Evolutionary conservation across 2,329 filamentous ascomycete species (phyloP), one percentile per base, ranked within the genome.

Genomic region (Ophiognomonia clavigignenti-juglandacearum): DNA sequence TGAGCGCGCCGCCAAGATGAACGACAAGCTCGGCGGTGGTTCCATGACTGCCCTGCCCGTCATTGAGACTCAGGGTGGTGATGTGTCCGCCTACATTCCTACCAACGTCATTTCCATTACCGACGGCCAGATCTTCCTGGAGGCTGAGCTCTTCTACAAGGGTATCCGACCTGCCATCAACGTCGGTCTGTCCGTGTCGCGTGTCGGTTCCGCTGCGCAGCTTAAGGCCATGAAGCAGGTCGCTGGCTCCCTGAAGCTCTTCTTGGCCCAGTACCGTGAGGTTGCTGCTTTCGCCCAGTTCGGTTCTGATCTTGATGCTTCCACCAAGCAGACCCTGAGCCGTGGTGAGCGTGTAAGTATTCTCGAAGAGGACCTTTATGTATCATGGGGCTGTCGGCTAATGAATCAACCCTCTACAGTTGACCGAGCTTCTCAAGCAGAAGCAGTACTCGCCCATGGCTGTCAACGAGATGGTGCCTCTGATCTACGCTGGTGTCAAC

Each of bases 151-250:
- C 58, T 98, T 97, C 87, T 97, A 96, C 89, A 98, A 98, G 88
- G 93, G 93, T 95, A 78, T 98, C 75, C 92, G 93, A 69, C 93
- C 93, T 64, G 93, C 93, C 78, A 98, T 98, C 75, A 98, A 98
- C 84, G 93, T 98, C 87, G 93, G 93, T 93, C 88, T 98, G 63
- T 98, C 93, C 65, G 93, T 98, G 64, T 98, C 93, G 62, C 93
- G 93, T 88, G 93, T 98, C 85, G 93, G 93, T 72, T 98, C 93
- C 67, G 89, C 93, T 71, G 93, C 93, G 70, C 93, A 98, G 83
- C 83, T 97, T 73, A 98, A 97, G 88, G 91, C 93, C 77, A 98
- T 98, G 93, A 98, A 98, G 85, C 93, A 98, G 82, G 93, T 98
- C 64, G 93, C 93, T 67, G 93, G 93, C 83, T 97, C 92, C 61